Evolutionary conservation across 2,329 filamentous ascomycete species (phyloP), one percentile per base, ranked within the genome.

Genomic region (Trichoderma atroviride): DNA sequence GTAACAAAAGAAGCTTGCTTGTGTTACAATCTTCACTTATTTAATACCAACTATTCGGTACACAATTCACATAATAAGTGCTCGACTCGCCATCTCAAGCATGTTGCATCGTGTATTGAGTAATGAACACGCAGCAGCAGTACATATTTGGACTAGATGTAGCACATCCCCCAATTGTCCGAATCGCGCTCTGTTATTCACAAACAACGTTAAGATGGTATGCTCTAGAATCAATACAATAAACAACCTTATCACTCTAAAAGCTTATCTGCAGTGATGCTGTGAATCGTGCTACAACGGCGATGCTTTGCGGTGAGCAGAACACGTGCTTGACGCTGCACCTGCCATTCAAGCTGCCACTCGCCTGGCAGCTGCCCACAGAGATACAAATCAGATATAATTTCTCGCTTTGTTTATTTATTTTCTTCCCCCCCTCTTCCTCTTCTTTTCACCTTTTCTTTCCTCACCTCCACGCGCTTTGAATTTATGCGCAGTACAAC

Each of bases 281-380:
- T 56, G 57, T 68, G 65, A 68, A 68, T 68, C 14, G 57, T 57
- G 27, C 35, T 47, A 19, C 16, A 7, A 13, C 19, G 27, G 13
- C 29, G 11, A 43, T 7, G 10, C 14, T 9, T 10, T 29, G 52
- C 52, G 37, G 52, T 56, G 35, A 58, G 40, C 37, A 37, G 40
- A 58, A 43, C 65, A 68, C 65, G 65, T 68, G 65, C 57, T 24
- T 13, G 31, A 24, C 7, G 35, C 57, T 52, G 22, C 63, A 33
- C 63, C 31, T 66, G n/a, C 35, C 57, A 57, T 61, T 33, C 5
- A 57, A 58, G 47, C 43, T 68, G 65, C n/a, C 65, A 35, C 35
- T 19, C 56, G 24, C 29, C 65, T 61, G 47, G 40, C 62, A 66
- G n/a, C 7, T 57, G 35, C 33, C n/a, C 43, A 50, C 43, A 47